A percentile compares a stretch with the other conserved stretches of the same genome.
phyloP scores from a whole-genome alignment of 257 asterid genomes.

The Nicotiana knightiana region DNA sequence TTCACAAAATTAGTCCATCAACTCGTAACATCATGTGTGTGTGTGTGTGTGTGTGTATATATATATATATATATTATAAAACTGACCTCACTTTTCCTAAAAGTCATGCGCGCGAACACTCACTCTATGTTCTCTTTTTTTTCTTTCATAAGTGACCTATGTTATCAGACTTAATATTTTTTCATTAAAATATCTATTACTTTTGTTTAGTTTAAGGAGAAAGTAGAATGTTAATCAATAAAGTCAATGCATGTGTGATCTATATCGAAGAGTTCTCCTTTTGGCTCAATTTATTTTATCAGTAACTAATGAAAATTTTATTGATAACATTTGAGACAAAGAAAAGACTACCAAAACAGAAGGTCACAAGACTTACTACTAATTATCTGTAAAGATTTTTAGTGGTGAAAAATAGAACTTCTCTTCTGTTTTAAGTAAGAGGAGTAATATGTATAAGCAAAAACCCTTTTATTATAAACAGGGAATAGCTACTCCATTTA shows the following conservation, averaged over 20 bases:
- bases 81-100: neutral
- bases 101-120: neutral
- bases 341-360: neutral
- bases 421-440: no score
- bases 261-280: neutral
- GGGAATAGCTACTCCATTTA: no score
- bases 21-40: neutral
- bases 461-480: no score
- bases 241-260: neutral
- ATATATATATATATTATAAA: no score
- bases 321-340: neutral
- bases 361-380: neutral
- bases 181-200: neutral
- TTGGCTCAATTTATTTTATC: neutral
- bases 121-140: neutral
- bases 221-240: neutral
- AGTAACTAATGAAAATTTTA: neutral
- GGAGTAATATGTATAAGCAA: no score
- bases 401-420: no score
- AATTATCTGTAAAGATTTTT: no score
- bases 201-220: neutral
- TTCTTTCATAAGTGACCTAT: neutral
- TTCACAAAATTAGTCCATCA: neutral
- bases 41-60: no score
- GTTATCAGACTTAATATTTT: neutral